Evolutionary conservation across 192 early-diverging fungal species (phyloP).

Genomic region (Mortierella alpina): DNA sequence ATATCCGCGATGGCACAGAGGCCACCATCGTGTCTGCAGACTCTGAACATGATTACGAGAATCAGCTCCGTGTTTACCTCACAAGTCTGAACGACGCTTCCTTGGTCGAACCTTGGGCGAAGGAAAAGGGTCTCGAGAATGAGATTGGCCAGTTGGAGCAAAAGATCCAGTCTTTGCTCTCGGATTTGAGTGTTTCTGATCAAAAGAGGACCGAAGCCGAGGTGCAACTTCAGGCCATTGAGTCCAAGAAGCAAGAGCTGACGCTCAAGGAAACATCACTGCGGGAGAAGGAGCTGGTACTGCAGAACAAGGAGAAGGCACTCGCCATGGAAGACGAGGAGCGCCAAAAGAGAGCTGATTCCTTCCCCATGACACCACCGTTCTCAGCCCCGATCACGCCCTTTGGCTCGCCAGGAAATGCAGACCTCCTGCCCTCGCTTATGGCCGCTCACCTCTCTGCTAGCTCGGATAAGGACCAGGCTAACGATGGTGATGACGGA

Average conservation of each 20-base stretch:
- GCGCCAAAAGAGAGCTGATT: constrained; percentile 11
- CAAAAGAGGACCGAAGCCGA: constrained; percentile 29
- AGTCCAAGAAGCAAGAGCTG: constrained; percentile 29
- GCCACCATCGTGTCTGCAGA: constrained; percentile 15
- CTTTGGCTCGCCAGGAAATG: constrained; percentile 36
- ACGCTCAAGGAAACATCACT: background rate
- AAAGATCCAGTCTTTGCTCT: constrained; percentile 36
- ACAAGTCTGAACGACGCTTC: constrained; percentile 26
- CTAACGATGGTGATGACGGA: background rate
- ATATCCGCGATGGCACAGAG: constrained; percentile 34
- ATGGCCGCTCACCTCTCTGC: constrained; percentile 22
- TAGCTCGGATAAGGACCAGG: background rate
- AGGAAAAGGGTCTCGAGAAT: constrained; percentile 42
- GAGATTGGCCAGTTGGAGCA: constrained; percentile 36
- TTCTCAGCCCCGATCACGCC: constrained; percentile 40
- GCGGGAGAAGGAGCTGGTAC: constrained; percentile 25
- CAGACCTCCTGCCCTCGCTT: constrained; percentile 25
- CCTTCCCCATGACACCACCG: constrained; percentile 21
- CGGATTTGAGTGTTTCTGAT: constrained; percentile 21
- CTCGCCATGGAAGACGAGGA: constrained; percentile 3
- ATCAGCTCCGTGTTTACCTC: constrained; percentile 34
- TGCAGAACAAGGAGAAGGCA: constrained; percentile 9
- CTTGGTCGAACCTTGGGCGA: constrained; percentile 47
- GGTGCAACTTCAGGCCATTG: constrained; percentile 27
- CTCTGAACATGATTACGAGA: constrained; percentile 13